phyloP scores from a whole-genome alignment of 495 filamentous ascomycete genomes.

The Staphylotrichum longicolle region DNA sequence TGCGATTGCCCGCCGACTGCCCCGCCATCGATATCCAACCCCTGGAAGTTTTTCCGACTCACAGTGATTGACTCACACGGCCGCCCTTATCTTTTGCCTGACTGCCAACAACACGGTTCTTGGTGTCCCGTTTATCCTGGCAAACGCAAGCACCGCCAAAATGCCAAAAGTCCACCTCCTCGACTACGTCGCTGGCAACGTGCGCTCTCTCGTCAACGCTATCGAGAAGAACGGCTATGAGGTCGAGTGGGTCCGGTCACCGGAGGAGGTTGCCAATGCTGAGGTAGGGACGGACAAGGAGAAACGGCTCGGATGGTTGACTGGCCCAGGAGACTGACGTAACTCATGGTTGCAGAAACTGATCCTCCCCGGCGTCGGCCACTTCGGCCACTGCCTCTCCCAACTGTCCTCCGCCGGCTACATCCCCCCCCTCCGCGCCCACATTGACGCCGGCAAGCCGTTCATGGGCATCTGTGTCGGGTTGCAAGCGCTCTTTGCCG shows the following conservation, averaged over 20 bases:
- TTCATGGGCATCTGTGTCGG: constrained; percentile 99
- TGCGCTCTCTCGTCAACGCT: constrained; percentile 92
- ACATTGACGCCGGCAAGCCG: constrained; percentile 83
- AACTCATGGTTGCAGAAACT: constrained; percentile 57
- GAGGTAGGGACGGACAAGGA: constrained; percentile 56
- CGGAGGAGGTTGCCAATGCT: constrained; percentile 77
- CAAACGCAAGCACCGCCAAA: constrained; percentile 16
- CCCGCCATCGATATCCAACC: constrained; percentile 20
- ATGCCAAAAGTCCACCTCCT: constrained; percentile 94
- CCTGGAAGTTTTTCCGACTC: constrained; percentile 11
- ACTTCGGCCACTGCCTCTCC: constrained; percentile 92
- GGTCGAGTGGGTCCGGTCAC: constrained; percentile 86
- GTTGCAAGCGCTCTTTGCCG: constrained; percentile 82
- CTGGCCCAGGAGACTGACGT: background rate
- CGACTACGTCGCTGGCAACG: constrained; percentile 77
- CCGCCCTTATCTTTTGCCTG: background rate
- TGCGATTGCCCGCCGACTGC: constrained; percentile 14
- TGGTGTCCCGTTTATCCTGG: background rate
- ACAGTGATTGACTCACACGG: constrained; percentile 25
- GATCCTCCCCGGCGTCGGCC: constrained; percentile 92
- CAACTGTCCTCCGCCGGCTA: constrained; percentile 79
- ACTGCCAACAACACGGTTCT: background rate
- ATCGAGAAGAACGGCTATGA: constrained; percentile 91
- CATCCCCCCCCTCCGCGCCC: constrained; percentile 70
- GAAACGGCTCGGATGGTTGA: background rate